Base-by-base conservation (phyloP, 768 basidiomycete species). In the Mycena vulgaris region DNA sequence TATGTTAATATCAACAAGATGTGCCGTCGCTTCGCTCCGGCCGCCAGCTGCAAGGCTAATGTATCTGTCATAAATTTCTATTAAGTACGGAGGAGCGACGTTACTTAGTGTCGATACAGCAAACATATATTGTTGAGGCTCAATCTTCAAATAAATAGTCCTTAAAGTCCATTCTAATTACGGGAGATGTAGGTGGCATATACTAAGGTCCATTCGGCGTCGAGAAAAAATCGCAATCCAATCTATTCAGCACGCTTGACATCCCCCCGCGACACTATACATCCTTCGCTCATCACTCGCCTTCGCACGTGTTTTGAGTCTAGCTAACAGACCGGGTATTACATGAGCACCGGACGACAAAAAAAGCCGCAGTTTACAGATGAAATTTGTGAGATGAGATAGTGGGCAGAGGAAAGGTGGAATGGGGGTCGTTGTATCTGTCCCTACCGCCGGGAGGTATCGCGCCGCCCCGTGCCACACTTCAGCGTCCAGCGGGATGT, bases 101-200 rank as follows among this genome's bases (percentile, higher is more conserved):
- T 52, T 52, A 28, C n/a, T n/a, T n/a, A n/a, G 6, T 52, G 49
- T 52, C 28, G 17, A 52, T 17, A 52, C 49, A 52, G 28, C 49
- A 53, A 53, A 33, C 52, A 33, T 53, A 31, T 33, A 53, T 33
- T 53, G 52, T 53, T 31, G 52, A 53, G 52, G 52, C 11, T 53
- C 52, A 53, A 33, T 25, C 52, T 19, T 53, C 52, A 53, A 53
- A 53, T 53, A 53, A 53, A 31, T 53, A 53, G 52, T 53, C 52
- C 30, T 53, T 53, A 53, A 53, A 53, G 52, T 53, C 52, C 52
- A 53, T 53, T 31, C 52, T 53, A 53, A 53, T 53, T 53, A 53
- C 52, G 31, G 52, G 52, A 53, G 52, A 53, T 31, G 52, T 53
- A 53, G 35, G 35, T 37, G 35, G 35, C 35, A 37, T 37, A 37